Conservation (phyloP, 2,329 filamentous ascomycete species). For the Diaporthe australafricana region DNA sequence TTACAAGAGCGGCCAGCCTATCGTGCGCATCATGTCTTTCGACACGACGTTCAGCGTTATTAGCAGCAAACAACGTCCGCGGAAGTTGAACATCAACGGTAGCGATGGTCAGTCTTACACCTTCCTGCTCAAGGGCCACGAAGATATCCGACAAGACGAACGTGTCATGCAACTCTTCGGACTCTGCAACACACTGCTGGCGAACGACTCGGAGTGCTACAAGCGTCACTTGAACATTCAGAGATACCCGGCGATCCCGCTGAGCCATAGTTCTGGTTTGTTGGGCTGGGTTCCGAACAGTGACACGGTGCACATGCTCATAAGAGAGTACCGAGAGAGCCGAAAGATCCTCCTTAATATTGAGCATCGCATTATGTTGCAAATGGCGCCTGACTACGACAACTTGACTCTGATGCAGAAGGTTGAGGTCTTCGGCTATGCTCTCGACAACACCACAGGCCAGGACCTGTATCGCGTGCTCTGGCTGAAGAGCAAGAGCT, state of each 20-base stretch:
- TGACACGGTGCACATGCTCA: slow-evolving; percentile 95
- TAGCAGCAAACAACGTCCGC: slow-evolving; percentile 94
- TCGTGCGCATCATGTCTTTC: slow-evolving; percentile 89
- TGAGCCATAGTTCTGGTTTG: slow-evolving; percentile 95
- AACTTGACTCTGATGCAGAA: slow-evolving; percentile 99
- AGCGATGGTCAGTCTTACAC: slow-evolving; percentile 90
- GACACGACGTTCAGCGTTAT: slow-evolving; percentile 92
- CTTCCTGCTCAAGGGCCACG: slow-evolving; percentile 96
- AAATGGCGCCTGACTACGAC: slow-evolving; percentile 99
- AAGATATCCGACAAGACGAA: slow-evolving; percentile 98
- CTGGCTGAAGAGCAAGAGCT: slow-evolving; percentile 99
- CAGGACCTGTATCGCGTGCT: slow-evolving; percentile 98
- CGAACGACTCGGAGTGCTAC: slow-evolving; percentile 94
- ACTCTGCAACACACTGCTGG: slow-evolving; percentile 93
- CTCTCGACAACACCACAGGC: slow-evolving; percentile 97
- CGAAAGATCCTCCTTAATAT: slow-evolving; percentile 98
- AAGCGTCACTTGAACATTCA: slow-evolving; percentile 98
- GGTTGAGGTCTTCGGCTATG: slow-evolving; percentile 99
- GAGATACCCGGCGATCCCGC: slow-evolving; percentile 93
- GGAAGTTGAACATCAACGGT: slow-evolving; percentile 88
- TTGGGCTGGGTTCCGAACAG: slow-evolving; percentile 98
- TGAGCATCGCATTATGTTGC: slow-evolving; percentile 98
- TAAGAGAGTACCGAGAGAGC: slow-evolving; percentile 96
- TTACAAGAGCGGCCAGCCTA: slow-evolving; percentile 81
- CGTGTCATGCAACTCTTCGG: slow-evolving; percentile 99